A percentile compares a stretch with the other conserved stretches of the same genome.
Conservation (phyloP, 2,329 filamentous ascomycete species). For the Xylaria sp. region DNA sequence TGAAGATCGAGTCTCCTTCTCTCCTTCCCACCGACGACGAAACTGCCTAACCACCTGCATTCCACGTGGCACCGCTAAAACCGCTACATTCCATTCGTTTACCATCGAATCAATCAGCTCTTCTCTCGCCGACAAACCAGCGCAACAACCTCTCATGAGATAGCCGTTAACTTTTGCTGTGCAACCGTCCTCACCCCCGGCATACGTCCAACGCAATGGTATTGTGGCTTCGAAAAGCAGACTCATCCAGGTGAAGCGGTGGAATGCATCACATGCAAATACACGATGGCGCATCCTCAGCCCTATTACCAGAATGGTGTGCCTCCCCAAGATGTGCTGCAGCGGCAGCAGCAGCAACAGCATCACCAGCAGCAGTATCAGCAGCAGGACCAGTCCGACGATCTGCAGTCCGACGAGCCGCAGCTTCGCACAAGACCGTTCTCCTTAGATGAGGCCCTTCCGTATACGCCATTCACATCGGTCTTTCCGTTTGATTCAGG, state of each 20-base stretch:
- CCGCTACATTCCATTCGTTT: conserved; percentile 12
- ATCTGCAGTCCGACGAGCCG: conserved; percentile 31
- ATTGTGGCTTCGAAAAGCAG: conserved; percentile 27
- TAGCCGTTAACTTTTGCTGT: conserved; percentile 9
- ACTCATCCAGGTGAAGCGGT: conserved; percentile 38
- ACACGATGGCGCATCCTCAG: conserved; percentile 46
- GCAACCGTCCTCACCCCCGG: conserved; percentile 11
- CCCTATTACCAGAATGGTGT: conserved; percentile 45
- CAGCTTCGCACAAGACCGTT: conserved; percentile 58
- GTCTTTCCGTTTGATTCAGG: conserved; percentile 82
- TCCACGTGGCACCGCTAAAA: conserved; percentile 8
- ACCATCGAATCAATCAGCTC: not conserved
- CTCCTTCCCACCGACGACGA: not conserved
- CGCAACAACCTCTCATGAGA: conserved; percentile 19
- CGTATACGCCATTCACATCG: conserved; percentile 84
- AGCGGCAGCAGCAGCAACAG: conserved; percentile 8
- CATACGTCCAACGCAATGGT: conserved; percentile 35
- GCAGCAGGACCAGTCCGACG: conserved; percentile 10
- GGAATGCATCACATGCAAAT: conserved; percentile 26
- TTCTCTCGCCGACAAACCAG: conserved; percentile 3
- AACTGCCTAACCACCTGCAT: conserved; percentile 1
- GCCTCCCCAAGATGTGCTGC: conserved; percentile 39
- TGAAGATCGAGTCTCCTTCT: conserved; percentile 4
- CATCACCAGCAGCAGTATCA: conserved; percentile 3
- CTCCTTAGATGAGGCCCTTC: conserved; percentile 78